Percentiles rank a stretch among this genome's conserved stretches.
Conservation (phyloP, 2,329 filamentous ascomycete species). For the Phialophora expanda region DNA sequence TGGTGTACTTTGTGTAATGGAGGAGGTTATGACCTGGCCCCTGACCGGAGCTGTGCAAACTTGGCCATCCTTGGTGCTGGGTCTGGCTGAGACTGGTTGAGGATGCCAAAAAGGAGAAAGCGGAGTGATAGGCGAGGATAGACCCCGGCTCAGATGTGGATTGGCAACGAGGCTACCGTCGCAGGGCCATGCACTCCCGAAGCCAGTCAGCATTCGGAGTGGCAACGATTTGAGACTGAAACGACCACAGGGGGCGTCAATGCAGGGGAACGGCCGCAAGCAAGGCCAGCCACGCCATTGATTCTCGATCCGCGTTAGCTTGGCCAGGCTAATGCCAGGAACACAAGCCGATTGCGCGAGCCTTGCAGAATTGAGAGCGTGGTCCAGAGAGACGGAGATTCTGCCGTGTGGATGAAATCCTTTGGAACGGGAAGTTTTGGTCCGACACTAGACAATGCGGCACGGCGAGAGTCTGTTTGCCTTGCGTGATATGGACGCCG, state of each 20-base stretch:
- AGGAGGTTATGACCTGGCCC: background rate
- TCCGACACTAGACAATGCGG: background rate
- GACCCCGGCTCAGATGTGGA: background rate
- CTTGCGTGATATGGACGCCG: background rate
- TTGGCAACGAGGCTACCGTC: constrained; percentile 28
- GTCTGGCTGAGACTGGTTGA: constrained; percentile 1
- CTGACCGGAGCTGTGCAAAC: constrained; percentile 6
- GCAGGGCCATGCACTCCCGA: constrained; percentile 10
- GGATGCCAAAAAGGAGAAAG: constrained; percentile 18
- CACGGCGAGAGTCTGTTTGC: background rate
- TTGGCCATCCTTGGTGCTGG: constrained; percentile 13
- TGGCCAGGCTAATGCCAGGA: constrained; percentile 6
- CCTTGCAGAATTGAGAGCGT: constrained; percentile 7
- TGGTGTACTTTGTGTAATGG: background rate
- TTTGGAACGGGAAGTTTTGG: background rate
- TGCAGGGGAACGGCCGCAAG: constrained; percentile 16
- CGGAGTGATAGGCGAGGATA: constrained; percentile 9
- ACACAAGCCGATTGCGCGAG: background rate
- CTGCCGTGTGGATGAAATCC: background rate
- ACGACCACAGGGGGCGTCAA: constrained; percentile 15
- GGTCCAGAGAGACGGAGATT: background rate
- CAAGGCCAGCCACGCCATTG: constrained; percentile 7
- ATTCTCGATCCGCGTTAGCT: constrained; percentile 12
- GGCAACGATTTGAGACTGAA: constrained; percentile 13
- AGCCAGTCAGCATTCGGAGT: constrained; percentile 23